Evolutionary conservation across 495 filamentous ascomycete genomes (phyloP), one percentile per base, ranked within the genome.

Genomic region (Aspergillus nidulans): DNA sequence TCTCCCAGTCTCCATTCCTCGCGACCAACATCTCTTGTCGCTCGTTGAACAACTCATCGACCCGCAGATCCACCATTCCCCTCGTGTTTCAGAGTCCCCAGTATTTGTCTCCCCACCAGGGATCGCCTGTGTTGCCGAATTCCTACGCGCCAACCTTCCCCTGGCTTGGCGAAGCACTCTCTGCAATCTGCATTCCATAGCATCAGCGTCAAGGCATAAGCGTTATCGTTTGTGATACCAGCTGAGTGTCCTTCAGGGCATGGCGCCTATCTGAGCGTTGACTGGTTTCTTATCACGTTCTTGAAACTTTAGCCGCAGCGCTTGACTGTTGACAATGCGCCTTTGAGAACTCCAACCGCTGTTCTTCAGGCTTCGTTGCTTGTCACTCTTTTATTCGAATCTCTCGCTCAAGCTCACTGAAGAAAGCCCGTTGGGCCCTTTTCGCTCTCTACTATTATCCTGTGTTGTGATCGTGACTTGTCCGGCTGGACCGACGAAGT

Each of bases 401-500:
- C 21, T 21, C 38, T 59, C 45, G 13, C 25, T 48, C 20, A 32
- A 30, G 10, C 38, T 34, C 32, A 41, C 39, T 55, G 61, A 51
- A 56, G 50, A 49, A 32, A 20, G 19, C 49, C 49, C 41, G 34
- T 32, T 30, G 49, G 24, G 19, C 25, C 5, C 24, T 25, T 42
- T 36, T 53, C 47, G 26, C 42, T 52, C 44, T 55, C 30, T 55
- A 42, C 19, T 15, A n/a, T 48, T 53, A 39, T n/a, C 52, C 30
- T 49, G 28, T 43, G 51, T 50, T 49, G 45, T 40, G 53, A 60
- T 55, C 45, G 57, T 55, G 67, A 72, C 72, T 72, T 74, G 60
- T 52, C 66, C 61, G 72, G 72, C 72, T 72, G 72, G 72, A 49
- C 72, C 72, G 72, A 67, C 61, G 66, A 72, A 76, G 67, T 74